Base-by-base conservation (phyloP, 1,284 basidiomycete genomes). In the Apiotrichum sp. region DNA sequence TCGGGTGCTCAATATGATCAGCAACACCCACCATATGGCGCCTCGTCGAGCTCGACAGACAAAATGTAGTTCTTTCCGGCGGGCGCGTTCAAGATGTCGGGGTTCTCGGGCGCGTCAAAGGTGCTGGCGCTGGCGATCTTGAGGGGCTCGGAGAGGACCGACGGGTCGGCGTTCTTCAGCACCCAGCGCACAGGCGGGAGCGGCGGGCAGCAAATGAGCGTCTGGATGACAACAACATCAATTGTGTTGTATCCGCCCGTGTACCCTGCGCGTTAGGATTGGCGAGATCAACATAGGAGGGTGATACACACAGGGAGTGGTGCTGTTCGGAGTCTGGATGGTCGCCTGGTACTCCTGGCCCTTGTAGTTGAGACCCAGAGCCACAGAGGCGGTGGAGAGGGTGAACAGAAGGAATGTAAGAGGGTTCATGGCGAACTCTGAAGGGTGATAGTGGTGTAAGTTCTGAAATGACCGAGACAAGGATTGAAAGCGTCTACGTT, bases 151-250 rank as follows among this genome's bases (percentile, higher is more conserved):
- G 36, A 16, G 22, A 48, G 36, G 9, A 48, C 22, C 22, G 36
- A 39, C 9, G 35, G 29, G 34, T 48, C 36, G 36, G 3, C 3
- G 47, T 48, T 48, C 4, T 16, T 32, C 36, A 48, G 36, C 2
- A 48, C 29, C 47, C 47, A 48, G 2, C 16, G 3, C 4, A 48
- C 47, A 4, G 35, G 36, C 3, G 47, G 47, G 6, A 48, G 38
- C 16, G 47, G 47, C 16, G 47, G 47, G 38, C 47, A 48, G 47
- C 47, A 48, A 36, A 48, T 48, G 47, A 48, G 47, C 11, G 47
- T 48, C 47, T 48, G 47, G 11, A 48, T 48, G 4, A 29, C 32
- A 3, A 8, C 9, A 4, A 14, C 16, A 10, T 48, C 31, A n/a
- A 48, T 48, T 6, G 13, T 6, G 47, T 48, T 48, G 36, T 38